A percentile compares a stretch with the other conserved stretches of the same genome.
Conservation (phyloP, 305 asterid genomes). For the Salvia sclarea region DNA sequence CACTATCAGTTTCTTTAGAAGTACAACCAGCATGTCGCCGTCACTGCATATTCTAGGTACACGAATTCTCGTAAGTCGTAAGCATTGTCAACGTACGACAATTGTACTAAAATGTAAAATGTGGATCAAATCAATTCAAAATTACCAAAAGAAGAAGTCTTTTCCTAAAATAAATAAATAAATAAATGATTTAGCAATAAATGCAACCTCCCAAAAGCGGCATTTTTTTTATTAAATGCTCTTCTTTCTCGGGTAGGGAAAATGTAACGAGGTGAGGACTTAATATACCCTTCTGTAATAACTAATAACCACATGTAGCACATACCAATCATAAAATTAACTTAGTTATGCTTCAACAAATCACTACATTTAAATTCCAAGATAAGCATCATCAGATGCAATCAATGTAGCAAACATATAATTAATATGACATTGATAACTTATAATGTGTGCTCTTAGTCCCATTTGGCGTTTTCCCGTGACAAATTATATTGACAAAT, state of each 20-base stretch:
- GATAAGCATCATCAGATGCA: not conserved
- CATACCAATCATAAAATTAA: constrained; percentile 9
- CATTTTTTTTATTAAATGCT: constrained; percentile 4
- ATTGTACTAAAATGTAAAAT: constrained; percentile 15
- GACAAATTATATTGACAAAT: not conserved
- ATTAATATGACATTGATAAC: not conserved
- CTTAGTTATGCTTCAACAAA: constrained; percentile 15
- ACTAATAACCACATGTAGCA: not conserved
- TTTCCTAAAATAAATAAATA: constrained; percentile 5
- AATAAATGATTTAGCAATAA: not conserved
- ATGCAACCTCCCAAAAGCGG: constrained; percentile 23
- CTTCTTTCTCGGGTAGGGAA: not conserved
- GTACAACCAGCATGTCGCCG: constrained; percentile 8
- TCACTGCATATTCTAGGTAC: constrained; percentile 19
- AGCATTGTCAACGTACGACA: not conserved
- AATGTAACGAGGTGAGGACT: not conserved
- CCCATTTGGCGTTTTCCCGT: constrained; percentile 4
- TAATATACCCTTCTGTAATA: not conserved
- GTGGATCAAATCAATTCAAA: constrained; percentile 18
- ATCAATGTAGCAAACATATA: constrained; percentile 14
- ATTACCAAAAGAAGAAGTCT: constrained; percentile 25
- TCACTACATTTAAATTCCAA: not conserved
- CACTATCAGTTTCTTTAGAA: constrained; percentile 22
- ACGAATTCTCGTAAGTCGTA: constrained; percentile 7
- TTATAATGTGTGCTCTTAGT: constrained; percentile 2